Evolutionary conservation across 768 basidiomycete genomes (phyloP).

Genomic region (Rhodotorula paludigena): DNA sequence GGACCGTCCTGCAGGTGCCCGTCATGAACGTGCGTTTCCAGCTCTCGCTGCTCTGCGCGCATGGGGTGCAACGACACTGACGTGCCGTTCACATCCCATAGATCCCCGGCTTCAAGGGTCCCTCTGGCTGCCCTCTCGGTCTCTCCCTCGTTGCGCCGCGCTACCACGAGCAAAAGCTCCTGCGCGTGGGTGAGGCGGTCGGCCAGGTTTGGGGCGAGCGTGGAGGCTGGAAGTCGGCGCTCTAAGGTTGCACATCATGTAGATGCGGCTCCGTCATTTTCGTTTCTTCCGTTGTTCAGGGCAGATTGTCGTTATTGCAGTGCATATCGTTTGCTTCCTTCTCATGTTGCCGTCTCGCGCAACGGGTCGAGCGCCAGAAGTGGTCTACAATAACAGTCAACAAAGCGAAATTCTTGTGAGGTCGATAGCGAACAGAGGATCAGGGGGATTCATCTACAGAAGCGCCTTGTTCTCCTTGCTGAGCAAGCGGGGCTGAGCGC

Average conservation of each 20-base stretch:
- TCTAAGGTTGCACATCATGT: no score
- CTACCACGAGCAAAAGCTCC: slow-evolving; percentile 43
- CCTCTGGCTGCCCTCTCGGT: slow-evolving; percentile 44
- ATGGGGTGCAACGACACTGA: not conserved
- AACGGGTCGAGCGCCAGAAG: no score
- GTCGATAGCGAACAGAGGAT: no score
- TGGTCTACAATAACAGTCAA: no score
- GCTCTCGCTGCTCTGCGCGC: not conserved
- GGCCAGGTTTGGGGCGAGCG: slow-evolving; percentile 37
- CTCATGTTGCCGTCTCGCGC: no score
- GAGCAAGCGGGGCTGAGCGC: slow-evolving; percentile 31
- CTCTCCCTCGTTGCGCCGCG: slow-evolving; percentile 45
- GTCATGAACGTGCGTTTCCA: not conserved
- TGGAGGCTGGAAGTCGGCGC: slow-evolving; percentile 35
- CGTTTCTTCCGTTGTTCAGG: no score
- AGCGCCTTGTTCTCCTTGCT: slow-evolving; percentile 28
- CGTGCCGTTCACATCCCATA: slow-evolving; percentile 29
- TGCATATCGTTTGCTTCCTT: no score
- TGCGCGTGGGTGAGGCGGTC: slow-evolving; percentile 40
- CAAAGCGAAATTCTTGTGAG: no score
- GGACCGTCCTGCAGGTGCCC: slow-evolving; percentile 26
- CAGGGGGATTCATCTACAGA: not conserved
- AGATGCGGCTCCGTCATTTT: no score
- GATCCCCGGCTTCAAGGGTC: slow-evolving; percentile 45
- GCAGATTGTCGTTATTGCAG: no score